These are phyloP conservation scores for Piper longum DNA, from an alignment of 164 flowering plant species.

Conservation along the genomic window DNA sequence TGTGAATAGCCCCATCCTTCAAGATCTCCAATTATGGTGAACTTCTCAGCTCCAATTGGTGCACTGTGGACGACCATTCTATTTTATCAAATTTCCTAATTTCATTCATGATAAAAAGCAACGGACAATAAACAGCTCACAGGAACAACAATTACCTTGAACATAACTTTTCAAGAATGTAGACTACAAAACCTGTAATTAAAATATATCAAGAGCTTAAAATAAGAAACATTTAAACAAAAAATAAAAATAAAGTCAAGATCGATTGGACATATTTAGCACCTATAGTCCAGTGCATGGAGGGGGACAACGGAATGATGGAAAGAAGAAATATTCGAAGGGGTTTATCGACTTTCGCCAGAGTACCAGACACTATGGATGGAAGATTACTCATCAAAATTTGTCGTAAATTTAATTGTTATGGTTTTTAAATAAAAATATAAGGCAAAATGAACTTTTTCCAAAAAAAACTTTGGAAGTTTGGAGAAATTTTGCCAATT, in stretches of 20 bases:
- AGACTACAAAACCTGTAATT: constrained; percentile 50
- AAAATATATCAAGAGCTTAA: constrained; percentile 1
- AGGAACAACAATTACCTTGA: constrained; percentile 34
- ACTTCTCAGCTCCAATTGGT: constrained; percentile 60
- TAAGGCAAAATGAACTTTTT: too few relatives aligned
- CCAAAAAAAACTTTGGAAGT: too few relatives aligned
- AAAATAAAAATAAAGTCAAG: neutral
- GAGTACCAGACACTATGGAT: too few relatives aligned
- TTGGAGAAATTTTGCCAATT: too few relatives aligned
- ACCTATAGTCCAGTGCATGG: too few relatives aligned
- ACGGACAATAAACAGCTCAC: neutral
- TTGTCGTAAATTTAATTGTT: too few relatives aligned
- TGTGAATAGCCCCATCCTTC: constrained; percentile 81
- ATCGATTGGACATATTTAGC: too few relatives aligned
- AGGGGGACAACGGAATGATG: too few relatives aligned
- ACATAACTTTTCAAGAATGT: constrained; percentile 46
- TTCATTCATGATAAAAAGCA: neutral
- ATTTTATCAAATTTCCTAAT: neutral
- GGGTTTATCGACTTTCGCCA: too few relatives aligned
- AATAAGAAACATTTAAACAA: neutral
- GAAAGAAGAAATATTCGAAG: too few relatives aligned
- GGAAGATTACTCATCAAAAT: too few relatives aligned
- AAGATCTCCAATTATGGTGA: constrained; percentile 45
- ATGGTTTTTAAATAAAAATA: too few relatives aligned
- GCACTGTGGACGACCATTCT: constrained; percentile 24